Evolutionary conservation across 352 stramenopile species (phyloP).

Genomic region (Globisporangium alternatum): DNA sequence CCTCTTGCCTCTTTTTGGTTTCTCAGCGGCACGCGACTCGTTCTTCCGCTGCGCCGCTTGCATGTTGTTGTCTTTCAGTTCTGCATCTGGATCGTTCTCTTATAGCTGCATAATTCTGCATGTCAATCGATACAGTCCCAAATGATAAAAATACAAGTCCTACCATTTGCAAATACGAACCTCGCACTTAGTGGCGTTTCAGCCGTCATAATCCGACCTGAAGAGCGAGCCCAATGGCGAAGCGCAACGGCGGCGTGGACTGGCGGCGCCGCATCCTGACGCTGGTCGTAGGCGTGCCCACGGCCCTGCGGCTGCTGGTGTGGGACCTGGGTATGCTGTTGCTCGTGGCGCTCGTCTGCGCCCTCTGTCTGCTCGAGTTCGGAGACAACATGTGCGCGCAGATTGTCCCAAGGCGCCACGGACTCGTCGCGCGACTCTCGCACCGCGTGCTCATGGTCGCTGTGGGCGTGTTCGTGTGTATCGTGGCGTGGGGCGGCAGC

Average conservation of each 20-base stretch:
- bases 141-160: neutral
- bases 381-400: conserved; percentile 39
- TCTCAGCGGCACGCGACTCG: neutral
- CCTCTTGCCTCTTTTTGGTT: neutral
- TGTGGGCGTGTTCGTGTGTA: conserved; percentile 27
- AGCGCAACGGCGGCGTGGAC: conserved; percentile 29
- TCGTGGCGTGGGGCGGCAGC: conserved; percentile 31
- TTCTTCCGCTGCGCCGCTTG: neutral
- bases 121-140: neutral
- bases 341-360: conserved; percentile 47
- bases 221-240: conserved; percentile 5
- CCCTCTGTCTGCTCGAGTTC: conserved; percentile 60
- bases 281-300: conserved; percentile 54
- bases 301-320: conserved; percentile 50
- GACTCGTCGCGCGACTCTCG: neutral
- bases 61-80: neutral
- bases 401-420: conserved; percentile 23
- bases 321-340: conserved; percentile 46
- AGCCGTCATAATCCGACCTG: too few relatives aligned
- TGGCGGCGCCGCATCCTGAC: conserved; percentile 58
- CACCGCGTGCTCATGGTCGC: conserved; percentile 30
- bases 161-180: too few relatives aligned
- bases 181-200: too few relatives aligned
- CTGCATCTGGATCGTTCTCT: neutral
- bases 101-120: neutral